Evolutionary conservation across 2,329 filamentous ascomycete species (phyloP).

Genomic region (Pestalotiopsis sp.): DNA sequence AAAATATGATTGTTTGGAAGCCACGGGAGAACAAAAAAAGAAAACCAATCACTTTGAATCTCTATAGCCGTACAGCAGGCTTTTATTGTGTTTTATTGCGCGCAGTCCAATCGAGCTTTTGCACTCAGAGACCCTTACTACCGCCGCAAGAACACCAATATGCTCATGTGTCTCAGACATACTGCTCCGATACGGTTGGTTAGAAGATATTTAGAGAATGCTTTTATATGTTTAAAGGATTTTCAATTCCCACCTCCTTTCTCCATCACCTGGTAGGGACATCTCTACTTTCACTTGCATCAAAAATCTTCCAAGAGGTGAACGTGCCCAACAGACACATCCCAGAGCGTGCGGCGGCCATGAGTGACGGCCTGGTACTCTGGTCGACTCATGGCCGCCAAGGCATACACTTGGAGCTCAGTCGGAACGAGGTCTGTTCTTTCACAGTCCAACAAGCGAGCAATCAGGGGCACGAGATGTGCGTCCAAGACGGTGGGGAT

Average conservation of each 20-base stretch:
- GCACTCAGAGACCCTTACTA: no score
- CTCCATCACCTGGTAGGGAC: no score
- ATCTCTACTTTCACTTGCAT: neutral
- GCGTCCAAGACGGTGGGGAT: slow-evolving; percentile 9
- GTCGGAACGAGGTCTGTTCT: slow-evolving; percentile 1
- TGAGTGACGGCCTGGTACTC: neutral
- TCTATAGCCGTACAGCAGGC: neutral
- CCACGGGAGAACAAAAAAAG: no score
- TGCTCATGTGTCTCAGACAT: no score
- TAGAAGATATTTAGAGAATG: no score
- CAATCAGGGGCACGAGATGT: slow-evolving; percentile 11
- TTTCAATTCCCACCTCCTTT: no score
- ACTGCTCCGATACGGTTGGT: no score
- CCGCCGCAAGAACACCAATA: no score
- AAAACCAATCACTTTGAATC: no score
- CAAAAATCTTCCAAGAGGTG: slow-evolving; percentile 2
- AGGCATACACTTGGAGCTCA: slow-evolving; percentile 1
- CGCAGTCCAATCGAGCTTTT: no score
- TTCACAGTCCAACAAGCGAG: slow-evolving; percentile 5
- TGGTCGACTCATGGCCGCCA: neutral
- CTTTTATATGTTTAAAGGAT: no score
- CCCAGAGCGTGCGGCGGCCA: slow-evolving; percentile 3
- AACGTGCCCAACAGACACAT: slow-evolving; percentile 7
- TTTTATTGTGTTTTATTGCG: no score
- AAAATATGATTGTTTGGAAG: neutral